Base-by-base conservation (phyloP, 75 land plant genomes). In the Picea glauca region DNA sequence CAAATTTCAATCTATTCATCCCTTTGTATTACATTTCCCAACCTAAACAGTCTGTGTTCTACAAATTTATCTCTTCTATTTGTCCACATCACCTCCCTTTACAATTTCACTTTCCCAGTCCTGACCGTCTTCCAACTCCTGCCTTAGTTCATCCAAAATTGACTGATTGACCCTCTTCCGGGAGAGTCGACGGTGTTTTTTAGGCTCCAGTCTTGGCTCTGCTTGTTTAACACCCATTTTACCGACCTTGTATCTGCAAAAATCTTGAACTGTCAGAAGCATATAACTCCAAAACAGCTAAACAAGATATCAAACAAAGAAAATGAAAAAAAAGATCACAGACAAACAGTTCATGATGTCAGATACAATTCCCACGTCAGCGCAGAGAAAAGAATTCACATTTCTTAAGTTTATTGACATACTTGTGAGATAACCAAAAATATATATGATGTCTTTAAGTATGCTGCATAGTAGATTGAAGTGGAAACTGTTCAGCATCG, bases 161-260 rank as follows among this genome's bases (percentile, higher is more conserved):
- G 91, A 87, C 79, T 96, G 98, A 40, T 91, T 92, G 11, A 84
- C 74, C 13, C 81, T 84, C 78, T 90, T 90, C 1, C 99, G 83
- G 26, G 99, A 96, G 61, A 78, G 84, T 26, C 99, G 86, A 77
- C 97, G 79, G 63, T 94, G 90, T 80, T 87, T 92, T 80, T 96
- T 96, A 0, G 58, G 83, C 38, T 85, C 88, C 58, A 96, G 86
- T 57, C 94, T 77, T 67, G 99, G 94, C 64, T 96, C 97, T 62
- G 97, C 92, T 82, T 92, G 91, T 81, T 89, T 86, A 21, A 94
- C 90, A 72, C 99, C 99, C 85, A 80, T 83, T 31, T 82, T 88
- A 23, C 93, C 82, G 43, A 87, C 74, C 88, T 96, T 96, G 78
- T 85, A 88, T 91, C 98, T 95, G 77, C 23, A 80, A 43, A 21